Conservation (phyloP, 1,284 basidiomycete genomes). For the Heimioporus retisporus region DNA sequence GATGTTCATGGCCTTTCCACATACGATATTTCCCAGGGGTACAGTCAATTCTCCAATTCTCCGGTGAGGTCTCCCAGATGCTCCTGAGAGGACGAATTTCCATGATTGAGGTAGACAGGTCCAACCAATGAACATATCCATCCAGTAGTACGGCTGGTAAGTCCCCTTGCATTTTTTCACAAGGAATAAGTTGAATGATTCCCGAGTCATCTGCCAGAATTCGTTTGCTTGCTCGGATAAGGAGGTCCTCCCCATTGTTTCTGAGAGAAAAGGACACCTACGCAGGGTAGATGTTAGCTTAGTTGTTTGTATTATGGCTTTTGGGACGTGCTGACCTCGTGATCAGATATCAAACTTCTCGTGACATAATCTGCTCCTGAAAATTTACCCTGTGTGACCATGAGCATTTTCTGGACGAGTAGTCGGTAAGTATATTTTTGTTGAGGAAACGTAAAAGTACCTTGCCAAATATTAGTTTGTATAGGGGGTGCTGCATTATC, state of each 20-base stretch:
- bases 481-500: slow-evolving; percentile 47
- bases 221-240: slow-evolving; percentile 41
- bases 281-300: slow-evolving; percentile 2
- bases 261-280: slow-evolving; percentile 46
- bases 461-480: slow-evolving; percentile 42
- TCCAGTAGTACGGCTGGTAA: slow-evolving; percentile 48
- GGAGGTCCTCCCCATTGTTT: slow-evolving; percentile 25
- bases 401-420: slow-evolving; percentile 44
- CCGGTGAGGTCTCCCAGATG: not conserved
- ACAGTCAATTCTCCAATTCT: not conserved
- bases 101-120: slow-evolving; percentile 39
- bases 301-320: too few relatives aligned
- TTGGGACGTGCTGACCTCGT: slow-evolving; percentile 28
- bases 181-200: slow-evolving; percentile 50
- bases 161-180: slow-evolving; percentile 43
- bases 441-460: slow-evolving; percentile 22
- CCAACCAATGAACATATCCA: slow-evolving; percentile 53
- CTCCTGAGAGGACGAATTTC: slow-evolving; percentile 38
- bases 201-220: not conserved
- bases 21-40: not conserved
- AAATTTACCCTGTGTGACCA: slow-evolving; percentile 47
- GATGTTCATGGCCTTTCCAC: not conserved
- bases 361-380: slow-evolving; percentile 50
- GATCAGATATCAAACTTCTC: slow-evolving; percentile 31
- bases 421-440: not conserved